phyloP scores from a whole-genome alignment of 768 basidiomycete genomes.

The Lactarius indigo region DNA sequence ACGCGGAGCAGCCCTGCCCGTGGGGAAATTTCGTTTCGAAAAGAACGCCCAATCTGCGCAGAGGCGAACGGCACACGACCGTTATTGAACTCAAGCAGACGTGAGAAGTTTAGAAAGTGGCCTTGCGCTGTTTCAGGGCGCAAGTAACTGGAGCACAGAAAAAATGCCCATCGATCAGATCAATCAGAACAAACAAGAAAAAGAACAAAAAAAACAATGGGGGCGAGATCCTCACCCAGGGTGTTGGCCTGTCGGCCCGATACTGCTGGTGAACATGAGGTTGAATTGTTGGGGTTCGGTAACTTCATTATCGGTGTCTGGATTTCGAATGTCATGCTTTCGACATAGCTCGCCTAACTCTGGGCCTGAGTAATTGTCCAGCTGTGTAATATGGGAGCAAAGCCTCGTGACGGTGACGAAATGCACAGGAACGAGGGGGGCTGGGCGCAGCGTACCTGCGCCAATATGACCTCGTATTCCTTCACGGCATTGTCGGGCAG shows the following conservation, averaged over 20 bases:
- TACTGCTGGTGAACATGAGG: slow-evolving; percentile 97
- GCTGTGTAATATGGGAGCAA: slow-evolving; percentile 46
- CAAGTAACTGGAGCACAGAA: slow-evolving; percentile 58
- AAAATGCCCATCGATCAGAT: background rate
- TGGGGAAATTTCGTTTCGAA: slow-evolving; percentile 98
- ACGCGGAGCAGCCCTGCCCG: slow-evolving; percentile 95
- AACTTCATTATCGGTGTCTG: slow-evolving; percentile 90
- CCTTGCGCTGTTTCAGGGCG: slow-evolving; percentile 98
- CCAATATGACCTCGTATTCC: slow-evolving; percentile 80
- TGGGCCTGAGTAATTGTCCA: slow-evolving; percentile 91
- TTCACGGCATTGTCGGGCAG: slow-evolving; percentile 68
- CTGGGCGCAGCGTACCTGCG: slow-evolving; percentile 59
- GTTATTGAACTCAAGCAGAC: slow-evolving; percentile 97
- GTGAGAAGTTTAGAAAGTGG: slow-evolving; percentile 97
- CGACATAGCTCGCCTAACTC: slow-evolving; percentile 85
- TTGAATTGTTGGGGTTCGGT: slow-evolving; percentile 95
- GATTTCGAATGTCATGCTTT: slow-evolving; percentile 78
- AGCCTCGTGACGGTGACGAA: slow-evolving; percentile 19
- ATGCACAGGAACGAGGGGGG: background rate
- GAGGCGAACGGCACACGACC: slow-evolving; percentile 95
- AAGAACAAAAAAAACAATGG: background rate
- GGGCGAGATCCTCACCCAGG: slow-evolving; percentile 61
- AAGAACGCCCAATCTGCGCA: slow-evolving; percentile 92
- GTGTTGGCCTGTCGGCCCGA: slow-evolving; percentile 96
- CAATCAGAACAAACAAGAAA: background rate